Base-by-base conservation (phyloP, 352 stramenopile genomes). In the Blastocystis sp. region DNA sequence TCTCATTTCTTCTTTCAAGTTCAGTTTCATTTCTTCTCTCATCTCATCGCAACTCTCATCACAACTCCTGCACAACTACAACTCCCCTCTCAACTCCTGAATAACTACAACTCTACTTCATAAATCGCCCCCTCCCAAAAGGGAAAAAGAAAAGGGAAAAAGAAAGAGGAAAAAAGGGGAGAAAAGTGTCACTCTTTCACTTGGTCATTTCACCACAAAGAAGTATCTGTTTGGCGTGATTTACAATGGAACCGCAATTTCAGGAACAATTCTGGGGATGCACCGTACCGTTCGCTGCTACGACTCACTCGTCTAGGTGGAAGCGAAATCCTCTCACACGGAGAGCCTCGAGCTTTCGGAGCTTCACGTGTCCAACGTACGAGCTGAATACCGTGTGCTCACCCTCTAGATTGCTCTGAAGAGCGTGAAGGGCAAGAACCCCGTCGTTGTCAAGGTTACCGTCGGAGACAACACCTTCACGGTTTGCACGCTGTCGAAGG, bases 231-330 rank as follows among this genome's bases (percentile, higher is more conserved):
- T n/a, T n/a, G n/a, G n/a, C n/a, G n/a, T n/a, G n/a, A 55, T 55
- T 69, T 16, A 16, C 6, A 24, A 89, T 89, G 79, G 79, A 89
- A 65, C 79, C 63, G 31, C 79, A 77, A 80, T 89, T 78, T 61
- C 63, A 80, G 50, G 79, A 89, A 79, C 79, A 89, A 35, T 89
- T 89, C 79, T 89, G 63, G 63, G 79, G 79, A 78, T 80, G 63
- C 50, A 89, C 79, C 21, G 74, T 85, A 69, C 13, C 21, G 6
- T 37, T 45, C 4, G 2, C 2, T 50, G 55, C 37, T 3, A 26
- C 24, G 67, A 31, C 4, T 69, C 33, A 33, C 4, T 41, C n/a
- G 33, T 50, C n/a, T 69, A 85, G 67, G 67, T 89, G 61, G 39
- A 35, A 24, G 63, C 79, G 19, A 80, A 89, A 69, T 51, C 35